phyloP scores from a whole-genome alignment of 2,329 filamentous ascomycete genomes.

The Massarina eburnea region DNA sequence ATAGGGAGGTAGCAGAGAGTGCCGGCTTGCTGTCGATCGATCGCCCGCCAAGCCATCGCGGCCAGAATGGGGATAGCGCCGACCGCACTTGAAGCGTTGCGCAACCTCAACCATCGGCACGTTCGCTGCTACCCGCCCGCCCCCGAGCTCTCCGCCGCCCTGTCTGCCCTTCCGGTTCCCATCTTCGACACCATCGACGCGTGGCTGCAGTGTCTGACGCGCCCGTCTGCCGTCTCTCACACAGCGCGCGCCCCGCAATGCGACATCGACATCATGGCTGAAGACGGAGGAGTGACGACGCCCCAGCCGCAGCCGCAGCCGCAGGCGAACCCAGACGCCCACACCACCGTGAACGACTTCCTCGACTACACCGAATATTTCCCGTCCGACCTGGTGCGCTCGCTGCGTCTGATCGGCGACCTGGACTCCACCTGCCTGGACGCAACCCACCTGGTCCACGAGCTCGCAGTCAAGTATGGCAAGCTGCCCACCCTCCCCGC shows the following conservation, averaged over 20 bases:
- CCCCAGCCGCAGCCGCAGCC: constrained; percentile 40
- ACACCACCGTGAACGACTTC: constrained; percentile 67
- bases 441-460: constrained; percentile 49
- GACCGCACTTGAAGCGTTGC: background rate
- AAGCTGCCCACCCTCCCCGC: constrained; percentile 53
- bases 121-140: background rate
- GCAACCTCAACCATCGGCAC: background rate
- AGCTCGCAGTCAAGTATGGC: constrained; percentile 52
- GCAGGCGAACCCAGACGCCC: constrained; percentile 63
- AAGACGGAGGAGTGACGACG: constrained; percentile 31
- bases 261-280: constrained; percentile 34
- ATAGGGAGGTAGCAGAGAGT: too few species aligned
- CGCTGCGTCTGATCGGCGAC: constrained; percentile 61
- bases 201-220: constrained; percentile 43
- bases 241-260: constrained; percentile 34
- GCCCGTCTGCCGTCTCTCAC: constrained; percentile 35
- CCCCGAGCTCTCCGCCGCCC: constrained; percentile 10
- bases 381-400: constrained; percentile 64
- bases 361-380: constrained; percentile 71
- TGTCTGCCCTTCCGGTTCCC: constrained; percentile 32
- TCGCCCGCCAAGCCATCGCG: background rate
- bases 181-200: constrained; percentile 35
- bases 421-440: constrained; percentile 49
- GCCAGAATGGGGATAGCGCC: background rate
- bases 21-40: background rate